Conservation (phyloP, 164 flowering plant species). For the Akebia trifoliata region DNA sequence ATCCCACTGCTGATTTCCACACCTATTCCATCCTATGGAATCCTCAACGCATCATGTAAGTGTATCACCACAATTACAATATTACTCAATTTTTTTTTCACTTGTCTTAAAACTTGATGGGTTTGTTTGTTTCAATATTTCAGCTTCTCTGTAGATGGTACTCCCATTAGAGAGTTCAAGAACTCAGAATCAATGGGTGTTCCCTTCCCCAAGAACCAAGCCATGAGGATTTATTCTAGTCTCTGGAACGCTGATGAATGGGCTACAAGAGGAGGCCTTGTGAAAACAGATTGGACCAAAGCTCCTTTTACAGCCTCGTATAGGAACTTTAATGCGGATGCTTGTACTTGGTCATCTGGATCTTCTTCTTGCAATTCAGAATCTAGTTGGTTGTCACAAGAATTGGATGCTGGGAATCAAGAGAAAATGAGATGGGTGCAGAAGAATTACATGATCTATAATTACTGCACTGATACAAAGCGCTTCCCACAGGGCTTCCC, state of each 20-base stretch:
- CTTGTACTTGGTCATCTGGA: not conserved
- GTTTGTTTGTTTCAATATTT: not conserved
- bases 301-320: conserved; percentile 7
- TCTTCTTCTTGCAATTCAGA: too few species aligned
- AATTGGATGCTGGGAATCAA: not conserved
- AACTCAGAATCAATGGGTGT: not conserved
- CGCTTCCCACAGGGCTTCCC: too few species aligned
- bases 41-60: too few species aligned
- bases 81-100: not conserved
- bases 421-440: conserved; percentile 4
- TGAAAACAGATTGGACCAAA: not conserved
- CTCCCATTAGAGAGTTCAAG: too few species aligned
- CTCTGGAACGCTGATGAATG: conserved; percentile 4
- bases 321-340: not conserved
- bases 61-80: not conserved
- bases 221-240: conserved; percentile 6
- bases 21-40: too few species aligned
- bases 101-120: not conserved
- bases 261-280: conserved; percentile 7
- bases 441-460: conserved; percentile 9
- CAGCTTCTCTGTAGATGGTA: conserved; percentile 6
- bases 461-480: too few species aligned
- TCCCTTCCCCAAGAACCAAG: conserved; percentile 4
- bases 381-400: not conserved
- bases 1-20: conserved; percentile 3